Percentiles rank a stretch among this genome's conserved stretches.
These are phyloP conservation scores for Veloporphyrellus conicus DNA, from an alignment of 1,284 basidiomycete species.

Conservation along the genomic window DNA sequence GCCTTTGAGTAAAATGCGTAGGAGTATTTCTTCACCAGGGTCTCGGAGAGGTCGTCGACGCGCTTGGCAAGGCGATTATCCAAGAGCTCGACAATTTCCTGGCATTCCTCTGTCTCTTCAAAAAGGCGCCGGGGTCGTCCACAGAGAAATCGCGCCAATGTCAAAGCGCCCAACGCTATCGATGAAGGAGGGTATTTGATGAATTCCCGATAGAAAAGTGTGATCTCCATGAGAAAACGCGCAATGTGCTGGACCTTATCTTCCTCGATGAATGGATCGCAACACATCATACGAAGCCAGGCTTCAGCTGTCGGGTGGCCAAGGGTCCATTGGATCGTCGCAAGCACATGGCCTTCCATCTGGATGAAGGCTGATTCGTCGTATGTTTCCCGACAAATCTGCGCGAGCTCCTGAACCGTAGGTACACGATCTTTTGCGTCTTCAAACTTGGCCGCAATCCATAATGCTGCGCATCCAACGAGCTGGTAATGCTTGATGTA, in stretches of 20 bases:
- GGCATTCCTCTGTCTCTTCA: constrained; percentile 74
- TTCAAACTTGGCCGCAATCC: constrained; percentile 99
- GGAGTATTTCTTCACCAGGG: constrained; percentile 95
- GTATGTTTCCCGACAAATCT: constrained; percentile 93
- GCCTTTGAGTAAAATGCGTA: constrained; percentile 93
- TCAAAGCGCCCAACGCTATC: constrained; percentile 83
- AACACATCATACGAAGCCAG: constrained; percentile 85
- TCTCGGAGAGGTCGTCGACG: constrained; percentile 87
- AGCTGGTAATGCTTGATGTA: constrained; percentile 99
- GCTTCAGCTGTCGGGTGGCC: constrained; percentile 98
- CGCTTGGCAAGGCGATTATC: constrained; percentile 83
- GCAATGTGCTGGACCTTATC: constrained; percentile 89
- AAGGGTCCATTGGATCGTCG: constrained; percentile 92
- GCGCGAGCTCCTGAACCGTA: constrained; percentile 86
- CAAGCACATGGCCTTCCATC: constrained; percentile 96
- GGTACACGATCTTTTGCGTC: constrained; percentile 98
- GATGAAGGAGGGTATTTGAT: constrained; percentile 81
- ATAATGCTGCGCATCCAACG: constrained; percentile 95
- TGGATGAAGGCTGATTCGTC: constrained; percentile 95
- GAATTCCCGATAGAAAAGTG: constrained; percentile 95
- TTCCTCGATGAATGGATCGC: constrained; percentile 72
- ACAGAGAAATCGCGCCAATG: constrained; percentile 84
- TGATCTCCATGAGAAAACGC: constrained; percentile 97
- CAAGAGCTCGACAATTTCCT: constrained; percentile 78
- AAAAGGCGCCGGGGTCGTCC: constrained; percentile 71